Conservation (phyloP, 2,329 filamentous ascomycete species). For the Pezicula radicicola region DNA sequence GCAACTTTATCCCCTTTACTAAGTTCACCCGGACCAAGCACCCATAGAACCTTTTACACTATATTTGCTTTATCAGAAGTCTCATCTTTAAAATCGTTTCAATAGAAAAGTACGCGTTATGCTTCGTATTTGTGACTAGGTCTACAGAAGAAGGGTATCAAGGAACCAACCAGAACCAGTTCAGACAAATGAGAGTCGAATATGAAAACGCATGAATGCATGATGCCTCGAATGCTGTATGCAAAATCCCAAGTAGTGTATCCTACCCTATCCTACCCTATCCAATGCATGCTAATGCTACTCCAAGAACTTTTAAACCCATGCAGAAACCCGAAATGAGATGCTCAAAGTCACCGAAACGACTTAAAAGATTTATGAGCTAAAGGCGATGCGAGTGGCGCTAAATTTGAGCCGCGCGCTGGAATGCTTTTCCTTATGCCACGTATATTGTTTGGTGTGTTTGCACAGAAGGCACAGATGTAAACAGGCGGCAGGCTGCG, state of each 20-base stretch:
- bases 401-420: conserved; percentile 13
- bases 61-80: too few species aligned
- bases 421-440: conserved; percentile 37
- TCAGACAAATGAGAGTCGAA: neutral
- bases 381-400: conserved; percentile 32
- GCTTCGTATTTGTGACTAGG: conserved; percentile 3
- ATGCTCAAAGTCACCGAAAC: conserved; percentile 32
- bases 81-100: too few species aligned
- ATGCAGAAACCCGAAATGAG: neutral
- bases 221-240: neutral
- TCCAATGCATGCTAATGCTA: conserved; percentile 1
- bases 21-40: too few species aligned
- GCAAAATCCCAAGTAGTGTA: neutral
- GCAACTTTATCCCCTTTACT: too few species aligned
- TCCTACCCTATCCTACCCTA: neutral
- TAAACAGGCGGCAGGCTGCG: conserved; percentile 57
- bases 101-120: conserved; percentile 6
- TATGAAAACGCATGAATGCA: neutral
- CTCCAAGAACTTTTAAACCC: neutral
- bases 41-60: too few species aligned
- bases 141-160: conserved; percentile 13
- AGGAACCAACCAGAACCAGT: neutral
- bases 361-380: conserved; percentile 41
- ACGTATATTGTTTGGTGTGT: conserved; percentile 51
- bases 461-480: conserved; percentile 61